A percentile compares a stretch with the other conserved stretches of the same genome.
These are phyloP conservation scores for Ganoderma multipileum DNA, from an alignment of 1,284 basidiomycete species.

Conservation along the genomic window DNA sequence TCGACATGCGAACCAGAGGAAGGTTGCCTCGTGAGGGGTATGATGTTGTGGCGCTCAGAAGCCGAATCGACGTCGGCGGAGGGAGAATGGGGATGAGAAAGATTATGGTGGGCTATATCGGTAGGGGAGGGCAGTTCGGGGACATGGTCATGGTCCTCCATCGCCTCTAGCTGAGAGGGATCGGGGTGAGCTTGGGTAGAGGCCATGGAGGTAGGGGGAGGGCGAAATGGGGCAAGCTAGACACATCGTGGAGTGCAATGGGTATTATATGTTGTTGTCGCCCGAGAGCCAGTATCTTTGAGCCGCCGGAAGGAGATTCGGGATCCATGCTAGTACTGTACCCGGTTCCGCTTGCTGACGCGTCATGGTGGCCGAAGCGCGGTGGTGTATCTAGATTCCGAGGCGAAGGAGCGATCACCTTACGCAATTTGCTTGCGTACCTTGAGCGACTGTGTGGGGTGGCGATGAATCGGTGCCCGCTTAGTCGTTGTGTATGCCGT, in stretches of 20 bases:
- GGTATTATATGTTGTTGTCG: conserved; percentile 4
- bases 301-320: conserved; percentile 2
- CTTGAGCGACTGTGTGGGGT: not conserved
- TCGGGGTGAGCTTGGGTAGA: conserved; percentile 14
- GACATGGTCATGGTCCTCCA: conserved; percentile 31
- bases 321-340: not conserved
- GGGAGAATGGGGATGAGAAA: conserved; percentile 9
- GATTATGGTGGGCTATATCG: conserved; percentile 30
- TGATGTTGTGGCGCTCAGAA: not conserved
- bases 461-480: not conserved
- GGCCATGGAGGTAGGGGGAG: conserved; percentile 24
- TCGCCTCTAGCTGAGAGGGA: conserved; percentile 30
- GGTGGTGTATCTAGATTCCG: not conserved
- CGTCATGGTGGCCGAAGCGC: not conserved
- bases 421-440: not conserved
- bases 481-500: not conserved
- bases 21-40: conserved; percentile 9
- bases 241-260: not conserved
- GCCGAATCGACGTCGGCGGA: conserved; percentile 3
- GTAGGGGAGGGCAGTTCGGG: conserved; percentile 33
- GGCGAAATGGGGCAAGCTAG: not conserved
- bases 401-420: not conserved
- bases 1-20: conserved; percentile 29
- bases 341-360: not conserved
- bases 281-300: not conserved